Evolutionary conservation across 2,329 filamentous ascomycete genomes (phyloP).

Genomic region (Botrytis hyacinthi): DNA sequence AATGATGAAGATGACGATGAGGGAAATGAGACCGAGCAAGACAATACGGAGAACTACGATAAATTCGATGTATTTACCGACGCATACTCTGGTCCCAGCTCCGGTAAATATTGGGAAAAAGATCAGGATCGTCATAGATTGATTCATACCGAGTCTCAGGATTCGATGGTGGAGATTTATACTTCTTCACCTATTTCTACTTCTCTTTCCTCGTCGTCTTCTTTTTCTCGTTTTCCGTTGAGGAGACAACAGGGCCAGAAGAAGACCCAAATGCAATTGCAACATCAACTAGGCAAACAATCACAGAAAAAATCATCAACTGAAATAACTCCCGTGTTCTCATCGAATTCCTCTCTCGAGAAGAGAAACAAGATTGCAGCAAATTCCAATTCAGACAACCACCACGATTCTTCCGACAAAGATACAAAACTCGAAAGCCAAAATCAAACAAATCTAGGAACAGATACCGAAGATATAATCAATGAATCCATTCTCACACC

Average conservation of each 20-base stretch:
- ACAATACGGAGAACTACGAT: neutral
- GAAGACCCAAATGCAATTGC: too few species aligned
- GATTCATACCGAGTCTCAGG: neutral
- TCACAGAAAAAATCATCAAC: too few species aligned
- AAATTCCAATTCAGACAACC: too few species aligned
- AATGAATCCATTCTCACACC: neutral
- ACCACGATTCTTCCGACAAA: neutral
- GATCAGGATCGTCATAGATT: neutral
- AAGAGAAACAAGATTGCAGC: too few species aligned
- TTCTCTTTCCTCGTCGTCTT: too few species aligned
- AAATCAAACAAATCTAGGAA: neutral
- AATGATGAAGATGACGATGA: neutral
- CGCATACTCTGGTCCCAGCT: accelerated
- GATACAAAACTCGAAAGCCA: neutral
- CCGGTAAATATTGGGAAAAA: neutral
- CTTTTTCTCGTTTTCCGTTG: too few species aligned
- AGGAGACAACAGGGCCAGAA: too few species aligned
- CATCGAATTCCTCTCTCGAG: too few species aligned
- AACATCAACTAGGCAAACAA: too few species aligned
- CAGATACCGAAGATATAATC: neutral
- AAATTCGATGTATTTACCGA: neutral
- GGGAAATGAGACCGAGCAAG: neutral
- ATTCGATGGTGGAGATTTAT: neutral
- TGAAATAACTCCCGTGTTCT: too few species aligned
- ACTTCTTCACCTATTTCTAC: neutral